Percentiles rank a stretch among this genome's conserved stretches.
phyloP scores from a whole-genome alignment of 768 basidiomycete species.

The Mycena polygramma region DNA sequence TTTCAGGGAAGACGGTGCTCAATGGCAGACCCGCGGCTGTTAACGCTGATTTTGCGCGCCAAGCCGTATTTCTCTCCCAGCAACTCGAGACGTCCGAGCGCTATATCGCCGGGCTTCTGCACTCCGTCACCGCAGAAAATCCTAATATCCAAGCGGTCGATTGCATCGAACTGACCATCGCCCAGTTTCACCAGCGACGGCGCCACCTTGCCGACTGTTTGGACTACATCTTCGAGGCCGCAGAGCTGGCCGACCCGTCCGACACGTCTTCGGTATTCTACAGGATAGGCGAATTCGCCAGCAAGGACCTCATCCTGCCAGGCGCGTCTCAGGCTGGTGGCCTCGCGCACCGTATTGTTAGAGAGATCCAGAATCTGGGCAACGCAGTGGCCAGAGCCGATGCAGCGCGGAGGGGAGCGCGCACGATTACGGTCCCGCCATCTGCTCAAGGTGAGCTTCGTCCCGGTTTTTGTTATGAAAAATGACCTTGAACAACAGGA shows the following conservation, averaged over 20 bases:
- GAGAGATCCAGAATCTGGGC: constrained; percentile 73
- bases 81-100: constrained; percentile 88
- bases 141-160: constrained; percentile 72
- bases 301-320: constrained; percentile 64
- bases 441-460: constrained; percentile 66
- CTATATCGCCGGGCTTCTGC: constrained; percentile 78
- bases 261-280: constrained; percentile 60
- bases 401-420: constrained; percentile 71
- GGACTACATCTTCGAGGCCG: constrained; percentile 75
- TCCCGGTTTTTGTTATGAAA: constrained; percentile 2
- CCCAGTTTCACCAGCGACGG: constrained; percentile 77
- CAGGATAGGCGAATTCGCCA: constrained; percentile 68
- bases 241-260: constrained; percentile 60
- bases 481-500: constrained; percentile 46
- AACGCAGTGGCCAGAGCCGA: constrained; percentile 66
- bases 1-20: constrained; percentile 73
- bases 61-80: constrained; percentile 83
- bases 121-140: constrained; percentile 71
- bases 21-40: constrained; percentile 78
- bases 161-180: constrained; percentile 74
- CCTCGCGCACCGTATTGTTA: constrained; percentile 69
- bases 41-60: constrained; percentile 84
- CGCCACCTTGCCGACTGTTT: constrained; percentile 80
- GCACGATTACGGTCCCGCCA: constrained; percentile 69
- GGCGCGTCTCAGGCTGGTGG: constrained; percentile 41